These are phyloP conservation scores for Suillus tomentosus DNA, from an alignment of 768 basidiomycete species.

Conservation along the genomic window DNA sequence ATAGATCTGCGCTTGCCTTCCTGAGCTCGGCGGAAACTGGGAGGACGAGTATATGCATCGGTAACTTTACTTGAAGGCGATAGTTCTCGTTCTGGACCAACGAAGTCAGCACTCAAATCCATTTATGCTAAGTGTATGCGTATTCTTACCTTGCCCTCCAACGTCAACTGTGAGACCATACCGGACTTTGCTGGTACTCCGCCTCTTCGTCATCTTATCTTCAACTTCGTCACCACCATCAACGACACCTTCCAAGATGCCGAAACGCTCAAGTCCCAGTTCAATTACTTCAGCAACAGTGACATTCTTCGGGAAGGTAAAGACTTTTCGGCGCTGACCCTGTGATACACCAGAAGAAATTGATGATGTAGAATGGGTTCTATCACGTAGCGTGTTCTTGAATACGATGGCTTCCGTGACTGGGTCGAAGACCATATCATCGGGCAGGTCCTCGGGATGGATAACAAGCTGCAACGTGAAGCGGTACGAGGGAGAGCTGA, in stretches of 20 bases:
- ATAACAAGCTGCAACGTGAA: slow-evolving; percentile 89
- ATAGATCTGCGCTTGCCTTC: slow-evolving; percentile 83
- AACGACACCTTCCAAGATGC: slow-evolving; percentile 95
- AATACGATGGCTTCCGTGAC: slow-evolving; percentile 93
- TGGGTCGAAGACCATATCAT: slow-evolving; percentile 93
- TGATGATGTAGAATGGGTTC: slow-evolving; percentile 42
- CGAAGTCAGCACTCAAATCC: slow-evolving; percentile 15
- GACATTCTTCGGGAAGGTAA: slow-evolving; percentile 91
- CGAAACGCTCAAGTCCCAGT: slow-evolving; percentile 87
- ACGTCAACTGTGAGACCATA: slow-evolving; percentile 72
- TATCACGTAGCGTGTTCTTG: slow-evolving; percentile 67
- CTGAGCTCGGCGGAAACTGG: slow-evolving; percentile 60
- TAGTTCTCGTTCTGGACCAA: slow-evolving; percentile 68
- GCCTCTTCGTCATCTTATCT: slow-evolving; percentile 82
- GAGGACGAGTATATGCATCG: slow-evolving; percentile 80
- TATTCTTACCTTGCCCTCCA: slow-evolving; percentile 62
- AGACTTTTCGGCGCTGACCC: slow-evolving; percentile 73
- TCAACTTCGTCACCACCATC: slow-evolving; percentile 98
- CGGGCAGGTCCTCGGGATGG: slow-evolving; percentile 88
- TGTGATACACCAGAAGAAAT: slow-evolving; percentile 58
- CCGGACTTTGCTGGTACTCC: slow-evolving; percentile 75
- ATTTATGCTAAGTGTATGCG: background rate
- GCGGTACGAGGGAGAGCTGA: slow-evolving; percentile 79
- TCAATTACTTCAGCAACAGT: slow-evolving; percentile 98
- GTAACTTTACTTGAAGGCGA: slow-evolving; percentile 80